Conservation (phyloP, 805 yeast genomes). For the Blastobotrys chiropterorum region DNA sequence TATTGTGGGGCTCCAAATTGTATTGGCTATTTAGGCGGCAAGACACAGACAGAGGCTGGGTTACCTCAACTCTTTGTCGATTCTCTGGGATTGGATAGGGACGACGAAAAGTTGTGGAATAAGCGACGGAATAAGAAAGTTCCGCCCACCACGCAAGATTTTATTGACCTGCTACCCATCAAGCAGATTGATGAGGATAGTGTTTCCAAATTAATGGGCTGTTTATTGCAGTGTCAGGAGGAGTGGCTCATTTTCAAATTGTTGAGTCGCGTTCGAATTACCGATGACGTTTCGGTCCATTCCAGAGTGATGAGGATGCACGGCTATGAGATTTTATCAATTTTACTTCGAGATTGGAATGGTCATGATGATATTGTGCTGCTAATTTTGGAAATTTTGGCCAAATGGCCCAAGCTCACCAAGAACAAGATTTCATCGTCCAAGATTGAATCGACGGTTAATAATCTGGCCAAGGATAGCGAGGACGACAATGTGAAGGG, state of each 20-base stretch:
- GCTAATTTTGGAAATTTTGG: conserved; percentile 51
- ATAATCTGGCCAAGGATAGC: conserved; percentile 33
- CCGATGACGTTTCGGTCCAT: conserved; percentile 47
- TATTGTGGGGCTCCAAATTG: conserved; percentile 92
- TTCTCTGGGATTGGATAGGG: conserved; percentile 66
- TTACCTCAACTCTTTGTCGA: conserved; percentile 79
- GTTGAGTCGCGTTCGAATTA: conserved; percentile 56
- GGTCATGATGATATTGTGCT: conserved; percentile 38
- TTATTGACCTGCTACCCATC: conserved; percentile 27
- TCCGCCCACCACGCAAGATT: neutral
- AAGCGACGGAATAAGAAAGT: conserved; percentile 29
- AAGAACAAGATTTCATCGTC: conserved; percentile 71
- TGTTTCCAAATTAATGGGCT: conserved; percentile 74
- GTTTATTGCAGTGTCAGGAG: conserved; percentile 72
- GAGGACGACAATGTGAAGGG: conserved; percentile 26
- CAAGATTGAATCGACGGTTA: conserved; percentile 60
- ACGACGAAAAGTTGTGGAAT: conserved; percentile 55
- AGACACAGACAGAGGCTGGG: conserved; percentile 88
- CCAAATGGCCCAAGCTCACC: conserved; percentile 64
- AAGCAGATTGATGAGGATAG: conserved; percentile 48
- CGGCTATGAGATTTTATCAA: conserved; percentile 75
- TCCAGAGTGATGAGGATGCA: conserved; percentile 66
- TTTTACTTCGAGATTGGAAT: conserved; percentile 42
- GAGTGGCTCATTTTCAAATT: conserved; percentile 55
- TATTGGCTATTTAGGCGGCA: conserved; percentile 91